Percentiles rank a stretch among this genome's conserved stretches.
These are phyloP conservation scores for Polygonum aviculare DNA, from an alignment of 148 eudicot species.

Conservation along the genomic window DNA sequence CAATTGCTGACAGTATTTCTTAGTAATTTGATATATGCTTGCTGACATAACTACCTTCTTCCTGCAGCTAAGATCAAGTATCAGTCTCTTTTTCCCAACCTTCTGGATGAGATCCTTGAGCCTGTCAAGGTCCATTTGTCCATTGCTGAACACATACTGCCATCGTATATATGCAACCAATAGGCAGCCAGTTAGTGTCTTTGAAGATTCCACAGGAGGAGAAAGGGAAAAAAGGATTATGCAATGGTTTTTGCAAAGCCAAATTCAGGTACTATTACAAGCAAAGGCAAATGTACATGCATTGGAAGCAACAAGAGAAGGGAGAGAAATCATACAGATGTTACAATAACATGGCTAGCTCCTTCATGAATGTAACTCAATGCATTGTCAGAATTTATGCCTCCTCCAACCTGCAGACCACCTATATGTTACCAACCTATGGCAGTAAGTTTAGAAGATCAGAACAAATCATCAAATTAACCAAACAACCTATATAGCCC, in stretches of 20 bases:
- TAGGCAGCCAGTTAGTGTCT: neutral
- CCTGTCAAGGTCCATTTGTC: conserved; percentile 81
- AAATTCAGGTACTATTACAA: neutral
- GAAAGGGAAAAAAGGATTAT: neutral
- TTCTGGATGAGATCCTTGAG: conserved; percentile 63
- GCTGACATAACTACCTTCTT: conserved; percentile 52
- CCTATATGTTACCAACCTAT: conserved; percentile 62
- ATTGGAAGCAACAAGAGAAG: neutral
- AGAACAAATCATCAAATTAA: conserved; percentile 9
- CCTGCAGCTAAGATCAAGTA: conserved; percentile 94
- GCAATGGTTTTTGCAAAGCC: neutral
- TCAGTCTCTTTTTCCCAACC: conserved; percentile 76
- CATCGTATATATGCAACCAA: conserved; percentile 14
- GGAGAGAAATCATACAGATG: conserved; percentile 48
- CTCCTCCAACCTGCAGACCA: conserved; percentile 98
- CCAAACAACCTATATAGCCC: neutral
- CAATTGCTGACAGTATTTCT: neutral
- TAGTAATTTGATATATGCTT: neutral
- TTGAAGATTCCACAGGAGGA: neutral
- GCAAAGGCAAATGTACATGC: neutral
- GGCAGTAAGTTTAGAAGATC: conserved; percentile 42
- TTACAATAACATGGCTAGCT: conserved; percentile 95
- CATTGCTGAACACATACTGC: conserved; percentile 93
- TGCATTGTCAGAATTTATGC: conserved; percentile 74
- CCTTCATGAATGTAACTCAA: conserved; percentile 78